Evolutionary conservation across 2,329 filamentous ascomycete species (phyloP).

Genomic region (Coniella vitis): DNA sequence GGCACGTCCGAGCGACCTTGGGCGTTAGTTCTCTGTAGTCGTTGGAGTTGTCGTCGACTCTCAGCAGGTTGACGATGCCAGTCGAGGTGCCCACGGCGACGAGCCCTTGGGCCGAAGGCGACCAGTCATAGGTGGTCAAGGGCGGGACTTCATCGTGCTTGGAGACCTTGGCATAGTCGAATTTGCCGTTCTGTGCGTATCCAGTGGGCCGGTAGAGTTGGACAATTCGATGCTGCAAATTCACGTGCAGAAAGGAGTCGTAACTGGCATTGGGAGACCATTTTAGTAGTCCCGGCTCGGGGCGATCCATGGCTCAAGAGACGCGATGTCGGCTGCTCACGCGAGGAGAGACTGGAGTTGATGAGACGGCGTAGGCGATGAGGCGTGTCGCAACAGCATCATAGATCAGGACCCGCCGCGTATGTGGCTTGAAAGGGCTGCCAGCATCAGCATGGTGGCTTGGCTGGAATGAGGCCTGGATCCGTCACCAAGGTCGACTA

Average conservation of each 20-base stretch:
- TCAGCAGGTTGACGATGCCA: slow-evolving; percentile 68
- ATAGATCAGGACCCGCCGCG: neutral
- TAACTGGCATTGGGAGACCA: slow-evolving; percentile 55
- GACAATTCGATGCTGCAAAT: slow-evolving; percentile 55
- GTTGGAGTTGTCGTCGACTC: slow-evolving; percentile 64
- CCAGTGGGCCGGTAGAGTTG: slow-evolving; percentile 58
- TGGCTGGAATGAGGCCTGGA: no score
- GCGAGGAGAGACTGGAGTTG: neutral
- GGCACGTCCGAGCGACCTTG: slow-evolving; percentile 70
- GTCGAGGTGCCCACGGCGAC: slow-evolving; percentile 69
- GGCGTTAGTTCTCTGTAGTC: slow-evolving; percentile 60
- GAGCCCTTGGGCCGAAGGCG: slow-evolving; percentile 53
- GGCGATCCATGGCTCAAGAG: slow-evolving; percentile 42
- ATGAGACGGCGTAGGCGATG: neutral
- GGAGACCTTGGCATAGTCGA: slow-evolving; percentile 50
- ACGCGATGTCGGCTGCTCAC: neutral
- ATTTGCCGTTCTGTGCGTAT: slow-evolving; percentile 47
- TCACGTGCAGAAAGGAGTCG: slow-evolving; percentile 59
- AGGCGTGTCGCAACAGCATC: neutral
- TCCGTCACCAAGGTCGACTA: no score
- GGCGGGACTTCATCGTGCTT: slow-evolving; percentile 58
- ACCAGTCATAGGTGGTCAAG: slow-evolving; percentile 62
- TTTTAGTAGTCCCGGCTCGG: slow-evolving; percentile 56
- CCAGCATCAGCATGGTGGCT: no score
- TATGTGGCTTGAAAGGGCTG: no score